A percentile compares a stretch with the other conserved stretches of the same genome.
phyloP scores from a whole-genome alignment of 2,329 filamentous ascomycete genomes.

The Fusarium coffeatum region DNA sequence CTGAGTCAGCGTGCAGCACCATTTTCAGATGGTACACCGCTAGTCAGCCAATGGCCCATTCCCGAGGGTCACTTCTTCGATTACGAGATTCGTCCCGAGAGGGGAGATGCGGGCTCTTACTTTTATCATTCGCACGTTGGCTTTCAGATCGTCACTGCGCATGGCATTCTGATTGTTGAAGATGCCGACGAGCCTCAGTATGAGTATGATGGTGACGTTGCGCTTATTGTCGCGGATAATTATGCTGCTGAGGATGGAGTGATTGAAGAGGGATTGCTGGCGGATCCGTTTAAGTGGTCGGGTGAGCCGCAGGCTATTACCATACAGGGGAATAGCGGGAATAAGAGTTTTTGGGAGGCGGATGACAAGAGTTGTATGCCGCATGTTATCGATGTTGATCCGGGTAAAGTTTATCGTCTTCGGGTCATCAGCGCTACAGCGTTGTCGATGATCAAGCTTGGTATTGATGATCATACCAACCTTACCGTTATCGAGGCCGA shows the following conservation, averaged over 20 bases:
- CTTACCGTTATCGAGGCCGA: slow-evolving; percentile 31
- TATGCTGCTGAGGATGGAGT: slow-evolving; percentile 64
- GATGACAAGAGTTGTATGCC: slow-evolving; percentile 23
- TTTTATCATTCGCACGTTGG: slow-evolving; percentile 77
- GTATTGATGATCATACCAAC: slow-evolving; percentile 10
- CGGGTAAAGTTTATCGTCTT: slow-evolving; percentile 14
- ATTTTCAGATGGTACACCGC: slow-evolving; percentile 72
- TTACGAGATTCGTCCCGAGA: slow-evolving; percentile 68
- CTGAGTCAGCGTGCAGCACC: slow-evolving; percentile 68
- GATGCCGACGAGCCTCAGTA: slow-evolving; percentile 62
- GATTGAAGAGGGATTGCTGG: slow-evolving; percentile 63
- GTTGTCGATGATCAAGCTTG: slow-evolving; percentile 27
- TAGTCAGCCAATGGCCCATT: slow-evolving; percentile 74
- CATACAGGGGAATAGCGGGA: slow-evolving; percentile 40
- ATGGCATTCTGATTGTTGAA: slow-evolving; percentile 66
- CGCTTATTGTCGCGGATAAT: slow-evolving; percentile 64
- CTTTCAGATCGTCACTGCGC: slow-evolving; percentile 69
- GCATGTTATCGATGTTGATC: slow-evolving; percentile 27
- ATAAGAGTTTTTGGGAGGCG: slow-evolving; percentile 20
- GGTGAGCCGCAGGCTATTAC: slow-evolving; percentile 62
- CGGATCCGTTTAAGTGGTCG: slow-evolving; percentile 65
- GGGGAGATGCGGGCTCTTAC: slow-evolving; percentile 70
- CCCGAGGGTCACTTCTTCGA: slow-evolving; percentile 72
- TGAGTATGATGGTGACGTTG: slow-evolving; percentile 70
- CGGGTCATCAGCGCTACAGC: slow-evolving; percentile 27